Percentiles rank a stretch among this genome's conserved stretches.
Evolutionary conservation across 352 stramenopile species (phyloP).

Genomic region (Phytophthora uliginosa): DNA sequence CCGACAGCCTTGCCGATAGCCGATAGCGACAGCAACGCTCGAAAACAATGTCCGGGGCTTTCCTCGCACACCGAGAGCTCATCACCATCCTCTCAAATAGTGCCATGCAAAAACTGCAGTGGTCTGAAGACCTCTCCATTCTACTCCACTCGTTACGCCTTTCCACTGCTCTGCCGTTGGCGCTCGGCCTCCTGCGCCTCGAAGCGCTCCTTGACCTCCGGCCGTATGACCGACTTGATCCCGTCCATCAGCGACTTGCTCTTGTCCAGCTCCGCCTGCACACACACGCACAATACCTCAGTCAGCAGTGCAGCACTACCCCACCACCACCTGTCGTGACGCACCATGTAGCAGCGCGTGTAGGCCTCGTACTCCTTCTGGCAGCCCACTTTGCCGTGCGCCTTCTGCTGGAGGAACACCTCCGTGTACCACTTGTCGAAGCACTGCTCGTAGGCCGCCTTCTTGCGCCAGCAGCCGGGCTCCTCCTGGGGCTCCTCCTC

Average conservation of each 20-base stretch:
- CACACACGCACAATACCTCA: neutral
- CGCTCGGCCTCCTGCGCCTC: conserved; percentile 45
- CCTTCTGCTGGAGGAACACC: conserved; percentile 87
- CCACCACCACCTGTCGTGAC: neutral
- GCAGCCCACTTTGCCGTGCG: conserved; percentile 75
- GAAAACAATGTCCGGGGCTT: neutral
- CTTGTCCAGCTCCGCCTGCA: conserved; percentile 72
- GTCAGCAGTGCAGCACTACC: too few relatives aligned
- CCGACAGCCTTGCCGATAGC: neutral
- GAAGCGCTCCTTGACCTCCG: conserved; percentile 66
- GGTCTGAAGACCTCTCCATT: neutral
- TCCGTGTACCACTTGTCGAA: conserved; percentile 92
- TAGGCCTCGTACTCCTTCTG: conserved; percentile 88
- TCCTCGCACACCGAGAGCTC: neutral
- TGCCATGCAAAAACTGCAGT: neutral
- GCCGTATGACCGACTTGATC: conserved; percentile 77
- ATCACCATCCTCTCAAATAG: neutral
- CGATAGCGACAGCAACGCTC: neutral
- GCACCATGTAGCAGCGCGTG: conserved; percentile 76
- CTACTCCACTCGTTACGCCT: conserved; percentile 2
- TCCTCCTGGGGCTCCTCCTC: conserved; percentile 36
- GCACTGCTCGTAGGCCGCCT: conserved; percentile 83
- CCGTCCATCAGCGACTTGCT: conserved; percentile 65
- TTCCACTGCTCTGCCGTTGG: conserved; percentile 16
- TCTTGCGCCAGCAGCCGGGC: conserved; percentile 76